Base-by-base conservation (phyloP, 257 asterid genomes). In the Petunia axillaris region DNA sequence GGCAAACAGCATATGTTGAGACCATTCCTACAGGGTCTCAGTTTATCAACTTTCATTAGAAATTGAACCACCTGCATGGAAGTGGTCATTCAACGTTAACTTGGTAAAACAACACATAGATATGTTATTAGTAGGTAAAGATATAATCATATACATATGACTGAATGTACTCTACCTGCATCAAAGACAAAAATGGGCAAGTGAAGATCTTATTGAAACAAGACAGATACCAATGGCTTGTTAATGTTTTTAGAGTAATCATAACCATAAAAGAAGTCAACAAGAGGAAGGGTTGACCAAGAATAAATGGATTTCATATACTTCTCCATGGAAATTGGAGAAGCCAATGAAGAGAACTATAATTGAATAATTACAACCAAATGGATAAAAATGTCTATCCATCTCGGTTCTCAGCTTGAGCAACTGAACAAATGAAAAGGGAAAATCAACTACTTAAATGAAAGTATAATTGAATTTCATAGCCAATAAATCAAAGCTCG, bases 401-500 rank as follows among this genome's bases (percentile, higher is more conserved):
- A 39, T 11, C 83, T 83, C 11, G 55, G 36, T 64, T n/a, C 66
- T 50, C 70, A 50, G 63, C 40, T 73, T 60, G 77, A 71, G 75
- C 44, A 67, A 81, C 64, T 65, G 59, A 81, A 65, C 71, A 77
- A 70, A 68, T 78, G 65, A 64, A 78, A 78, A 81, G 64, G 74
- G 78, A 67, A 78, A 83, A 77, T 64, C 52, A 64, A 77, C 78
- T 52, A 60, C 64, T 76, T 81, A 67, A 75, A 13, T 86, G 76
- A 79, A 60, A 62, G 75, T 81, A 81, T 76, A 58, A 76, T 75
- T 64, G 37, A 79, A 83, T 78, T 67, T 55, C 78, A 81, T 16
- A 39, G 77, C 77, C 81, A 73, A 83, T 58, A 79, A 84, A 79
- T 77, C 84, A 84, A 82, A 86, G 50, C 84, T 83, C 74, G 38